Percentiles rank a stretch among this genome's conserved stretches.
Evolutionary conservation across 345 rosid species (phyloP).

Genomic region (Tarenaya hassleriana): DNA sequence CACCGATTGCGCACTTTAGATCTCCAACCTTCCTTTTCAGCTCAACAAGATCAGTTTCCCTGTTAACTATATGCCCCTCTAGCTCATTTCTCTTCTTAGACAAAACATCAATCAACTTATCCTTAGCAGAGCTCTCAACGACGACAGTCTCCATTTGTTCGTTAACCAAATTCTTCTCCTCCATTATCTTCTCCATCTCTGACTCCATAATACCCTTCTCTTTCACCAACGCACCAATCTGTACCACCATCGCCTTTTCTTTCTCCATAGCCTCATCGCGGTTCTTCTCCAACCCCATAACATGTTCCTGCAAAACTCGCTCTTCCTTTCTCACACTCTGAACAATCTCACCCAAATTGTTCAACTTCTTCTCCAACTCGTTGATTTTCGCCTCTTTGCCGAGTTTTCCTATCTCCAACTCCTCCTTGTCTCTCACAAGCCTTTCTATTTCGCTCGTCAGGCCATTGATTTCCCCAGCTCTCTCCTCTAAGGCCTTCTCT

Average conservation of each 20-base stretch:
- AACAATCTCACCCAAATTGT: constrained; percentile 26
- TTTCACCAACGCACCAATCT: constrained; percentile 33
- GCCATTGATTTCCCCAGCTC: constrained; percentile 24
- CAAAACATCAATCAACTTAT: constrained; percentile 30
- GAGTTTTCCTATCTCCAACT: constrained; percentile 32
- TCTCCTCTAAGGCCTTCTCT: constrained; percentile 31
- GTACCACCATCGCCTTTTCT: constrained; percentile 31
- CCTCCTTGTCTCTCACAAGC: constrained; percentile 35
- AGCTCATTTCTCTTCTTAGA: constrained; percentile 40
- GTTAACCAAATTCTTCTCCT: constrained; percentile 27
- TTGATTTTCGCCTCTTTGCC: constrained; percentile 28
- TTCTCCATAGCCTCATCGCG: constrained; percentile 32
- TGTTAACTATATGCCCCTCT: constrained; percentile 29
- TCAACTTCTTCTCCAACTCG: constrained; percentile 38
- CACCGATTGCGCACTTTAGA: constrained; percentile 32
- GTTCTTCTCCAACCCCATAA: constrained; percentile 44
- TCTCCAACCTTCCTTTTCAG: constrained; percentile 39
- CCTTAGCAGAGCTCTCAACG: constrained; percentile 32
- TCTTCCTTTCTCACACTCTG: constrained; percentile 38
- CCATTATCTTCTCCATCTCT: constrained; percentile 29
- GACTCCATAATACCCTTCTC: constrained; percentile 38
- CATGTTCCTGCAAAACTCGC: constrained; percentile 29
- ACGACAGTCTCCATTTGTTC: constrained; percentile 24
- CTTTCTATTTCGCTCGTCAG: constrained; percentile 35
- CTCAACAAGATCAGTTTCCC: constrained; percentile 40